Base-by-base conservation (phyloP, 257 asterid species). In the Echium plantagineum region DNA sequence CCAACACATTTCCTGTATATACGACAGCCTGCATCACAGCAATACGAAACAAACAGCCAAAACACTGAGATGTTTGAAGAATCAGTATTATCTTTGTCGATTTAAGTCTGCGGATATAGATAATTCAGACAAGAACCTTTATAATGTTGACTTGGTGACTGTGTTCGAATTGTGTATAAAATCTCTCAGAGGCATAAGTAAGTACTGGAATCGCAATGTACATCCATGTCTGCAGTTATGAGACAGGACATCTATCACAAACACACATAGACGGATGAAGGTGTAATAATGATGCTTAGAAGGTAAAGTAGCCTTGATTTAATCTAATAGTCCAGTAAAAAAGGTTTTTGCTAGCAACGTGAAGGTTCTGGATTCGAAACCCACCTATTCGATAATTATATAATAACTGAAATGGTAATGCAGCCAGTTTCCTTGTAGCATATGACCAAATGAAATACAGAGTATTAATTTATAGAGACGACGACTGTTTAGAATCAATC, bases 1-100 rank as follows among this genome's bases (percentile, higher is more conserved):
- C 95, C 51, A 86, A 69, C 13, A 86, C 89, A 62, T 86, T 81
- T 58, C 95, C 89, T 32, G 89, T 81, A 67, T 86, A 86, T 63
- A 80, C 73, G 18, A 86, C 85, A 51, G 95, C 93, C 95, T 86
- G 85, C 63, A 38, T 42, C 49, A 13, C 10, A 42, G 13, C 10
- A 9, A 12, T 42, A 42, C 17, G 10, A 42, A 42, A 42, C 16
- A 42, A 42, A 42, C 49, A 42, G 16, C 49, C 49, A 42, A 42
- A 10, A 5, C 49, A 0, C 10, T 42, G 49, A 42, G 17, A 13
- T 12, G 17, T 42, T 42, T 12, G 49, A 13, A 42, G 49, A 42
- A 12, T 1, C 1, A 13, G 49, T 35, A 35, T 42, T 42, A 15
- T 42, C 17, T 12, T 42, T 42, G 12, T 13, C 0, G 49, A 42